Evolutionary conservation across 306 rosid species (phyloP).

Genomic region (Sicyos edulis): DNA sequence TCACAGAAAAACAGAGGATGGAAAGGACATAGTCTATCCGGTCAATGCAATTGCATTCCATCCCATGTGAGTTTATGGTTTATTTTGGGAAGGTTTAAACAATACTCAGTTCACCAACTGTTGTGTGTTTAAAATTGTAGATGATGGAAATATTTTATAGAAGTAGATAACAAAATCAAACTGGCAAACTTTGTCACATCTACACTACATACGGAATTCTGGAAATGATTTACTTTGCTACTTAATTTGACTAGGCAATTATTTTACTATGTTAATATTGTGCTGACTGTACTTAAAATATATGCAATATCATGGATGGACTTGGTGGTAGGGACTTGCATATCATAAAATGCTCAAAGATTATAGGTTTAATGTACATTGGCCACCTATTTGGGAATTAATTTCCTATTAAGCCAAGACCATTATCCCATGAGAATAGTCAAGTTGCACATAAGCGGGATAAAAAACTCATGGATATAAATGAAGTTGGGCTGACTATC

Average conservation of each 20-base stretch:
- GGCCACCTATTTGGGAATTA: no score
- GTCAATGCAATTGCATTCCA: slow-evolving; percentile 95
- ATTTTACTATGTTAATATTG: not conserved
- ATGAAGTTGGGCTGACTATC: not conserved
- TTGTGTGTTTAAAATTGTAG: not conserved
- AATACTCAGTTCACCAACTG: not conserved
- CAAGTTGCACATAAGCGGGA: no score
- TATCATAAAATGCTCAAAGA: no score
- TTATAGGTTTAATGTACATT: no score
- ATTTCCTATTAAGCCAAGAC: no score
- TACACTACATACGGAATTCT: not conserved
- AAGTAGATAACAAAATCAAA: not conserved
- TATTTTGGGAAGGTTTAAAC: not conserved
- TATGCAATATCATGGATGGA: no score
- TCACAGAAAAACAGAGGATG: slow-evolving; percentile 95
- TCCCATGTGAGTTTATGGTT: slow-evolving; percentile 57
- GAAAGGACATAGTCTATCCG: slow-evolving; percentile 96
- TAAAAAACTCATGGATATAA: no score
- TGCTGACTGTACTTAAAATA: no score
- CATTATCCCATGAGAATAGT: no score
- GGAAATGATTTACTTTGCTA: not conserved
- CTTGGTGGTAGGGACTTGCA: no score
- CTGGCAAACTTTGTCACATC: not conserved
- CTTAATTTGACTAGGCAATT: not conserved
- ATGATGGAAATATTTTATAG: not conserved